Percentiles rank a stretch among this genome's conserved stretches.
Conservation (phyloP, 805 yeast genomes). For the Priceomyces melissophilus region DNA sequence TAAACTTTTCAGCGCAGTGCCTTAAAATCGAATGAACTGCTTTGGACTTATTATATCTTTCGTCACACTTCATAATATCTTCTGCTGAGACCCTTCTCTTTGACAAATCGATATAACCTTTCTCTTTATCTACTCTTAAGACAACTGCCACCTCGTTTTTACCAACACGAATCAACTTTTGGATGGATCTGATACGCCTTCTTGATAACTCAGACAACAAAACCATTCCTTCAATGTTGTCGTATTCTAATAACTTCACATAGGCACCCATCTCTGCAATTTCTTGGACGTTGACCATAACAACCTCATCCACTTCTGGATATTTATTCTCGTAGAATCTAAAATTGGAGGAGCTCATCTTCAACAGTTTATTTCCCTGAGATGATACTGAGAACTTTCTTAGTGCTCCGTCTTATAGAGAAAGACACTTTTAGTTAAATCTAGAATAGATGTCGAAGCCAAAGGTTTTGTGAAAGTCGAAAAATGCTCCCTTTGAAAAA, state of each 20-base stretch:
- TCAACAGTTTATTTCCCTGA: not conserved
- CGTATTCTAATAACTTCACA: conserved; percentile 92
- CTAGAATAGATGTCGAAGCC: not conserved
- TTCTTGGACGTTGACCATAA: conserved; percentile 97
- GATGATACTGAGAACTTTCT: not conserved
- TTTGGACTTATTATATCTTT: conserved; percentile 92
- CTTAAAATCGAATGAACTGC: conserved; percentile 97
- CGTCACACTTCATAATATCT: conserved; percentile 96
- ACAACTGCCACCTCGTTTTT: conserved; percentile 98
- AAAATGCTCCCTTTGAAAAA: not conserved
- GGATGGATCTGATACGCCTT: conserved; percentile 98
- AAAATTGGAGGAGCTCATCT: conserved; percentile 84
- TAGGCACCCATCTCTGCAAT: conserved; percentile 99
- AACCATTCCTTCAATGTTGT: conserved; percentile 98
- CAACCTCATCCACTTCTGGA: conserved; percentile 98
- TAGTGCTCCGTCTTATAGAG: not conserved
- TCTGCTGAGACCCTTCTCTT: conserved; percentile 98
- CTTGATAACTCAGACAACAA: conserved; percentile 92
- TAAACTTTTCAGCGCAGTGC: conserved; percentile 97
- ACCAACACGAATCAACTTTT: conserved; percentile 95
- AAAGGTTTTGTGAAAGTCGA: not conserved
- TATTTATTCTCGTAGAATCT: conserved; percentile 97
- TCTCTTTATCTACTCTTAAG: conserved; percentile 95
- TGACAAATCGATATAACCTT: conserved; percentile 95
- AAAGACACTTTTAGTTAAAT: too few species aligned